Base-by-base conservation (phyloP, 208 protist species). In the Blastocrithidia nonstop region DNA sequence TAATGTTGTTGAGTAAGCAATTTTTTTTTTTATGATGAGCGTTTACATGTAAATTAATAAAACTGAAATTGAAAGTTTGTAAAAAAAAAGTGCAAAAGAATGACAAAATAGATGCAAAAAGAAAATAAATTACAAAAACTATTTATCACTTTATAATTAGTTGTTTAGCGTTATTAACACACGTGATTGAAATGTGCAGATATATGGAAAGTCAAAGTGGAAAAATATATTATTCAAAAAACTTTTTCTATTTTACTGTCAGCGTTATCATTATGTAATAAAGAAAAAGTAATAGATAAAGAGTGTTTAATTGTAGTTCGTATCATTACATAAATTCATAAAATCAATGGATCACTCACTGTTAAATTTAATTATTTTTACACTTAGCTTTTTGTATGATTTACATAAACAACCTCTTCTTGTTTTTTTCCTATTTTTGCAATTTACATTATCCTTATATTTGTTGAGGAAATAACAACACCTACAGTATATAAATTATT, bases 381-480 rank as follows among this genome's bases (percentile, higher is more conserved):
- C n/a, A n/a, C n/a, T n/a, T n/a, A n/a, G n/a, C n/a, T n/a, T n/a
- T n/a, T n/a, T n/a, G n/a, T n/a, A n/a, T n/a, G n/a, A n/a, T n/a
- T n/a, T n/a, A n/a, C n/a, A n/a, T n/a, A n/a, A n/a, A n/a, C n/a
- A n/a, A n/a, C n/a, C n/a, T n/a, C 19, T 49, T 49, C 44, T 49
- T 49, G 24, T 28, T 16, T 49, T 49, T 6, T 28, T 49, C 11
- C 17, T 39, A 32, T 24, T 49, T 15, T 11, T 16, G 15, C 24
- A 28, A 28, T 16, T 11, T 22, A 1, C n/a, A 29, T 0, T 16
- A n/a, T 29, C 24, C 24, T 1, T 1, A 40, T 39, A 38, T 51
- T 4, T 40, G 23, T 20, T 45, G n/a, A 36, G 32, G 40, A 23
- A 43, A 57, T 17, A 57, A 48, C 28, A 24, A 50, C 22, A 44